These are phyloP conservation scores for Aphanomyces invadans DNA, from an alignment of 352 stramenopile species.

Conservation along the genomic window DNA sequence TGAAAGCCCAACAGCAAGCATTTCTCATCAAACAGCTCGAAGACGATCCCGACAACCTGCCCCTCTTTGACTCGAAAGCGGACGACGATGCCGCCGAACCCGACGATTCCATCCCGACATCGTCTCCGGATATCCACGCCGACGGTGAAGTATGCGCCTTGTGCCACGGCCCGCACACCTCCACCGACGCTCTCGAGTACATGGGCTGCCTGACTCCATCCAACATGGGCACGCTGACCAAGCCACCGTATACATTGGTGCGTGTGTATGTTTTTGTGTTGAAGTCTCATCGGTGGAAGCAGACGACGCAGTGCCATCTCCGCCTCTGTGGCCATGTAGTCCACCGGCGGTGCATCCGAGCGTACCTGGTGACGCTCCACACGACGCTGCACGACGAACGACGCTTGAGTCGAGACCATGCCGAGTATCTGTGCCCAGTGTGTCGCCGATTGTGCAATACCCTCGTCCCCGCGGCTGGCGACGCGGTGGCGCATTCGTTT, in stretches of 20 bases:
- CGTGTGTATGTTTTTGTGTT: too few species aligned
- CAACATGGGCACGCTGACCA: not conserved
- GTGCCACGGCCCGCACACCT: not conserved
- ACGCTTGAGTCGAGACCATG: conserved; percentile 52
- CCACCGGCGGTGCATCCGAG: conserved; percentile 57
- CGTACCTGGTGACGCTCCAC: conserved; percentile 50
- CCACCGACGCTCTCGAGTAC: not conserved
- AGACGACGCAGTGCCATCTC: not conserved
- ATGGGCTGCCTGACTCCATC: not conserved
- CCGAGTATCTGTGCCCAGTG: conserved; percentile 72
- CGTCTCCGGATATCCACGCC: too few species aligned
- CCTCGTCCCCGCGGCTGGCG: conserved; percentile 33
- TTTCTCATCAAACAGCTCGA: conserved; percentile 35
- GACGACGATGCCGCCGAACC: not conserved
- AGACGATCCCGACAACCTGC: not conserved
- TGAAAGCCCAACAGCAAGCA: conserved; percentile 64
- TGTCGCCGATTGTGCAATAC: conserved; percentile 71
- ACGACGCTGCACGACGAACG: conserved; percentile 39
- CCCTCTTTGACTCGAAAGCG: not conserved
- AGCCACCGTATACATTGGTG: not conserved
- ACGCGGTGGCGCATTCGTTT: not conserved
- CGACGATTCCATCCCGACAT: conserved; percentile 3
- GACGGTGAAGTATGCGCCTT: not conserved
- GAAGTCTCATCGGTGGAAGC: not conserved
- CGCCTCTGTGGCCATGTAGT: conserved; percentile 51